Evolutionary conservation across 768 basidiomycete species (phyloP), one percentile per base, ranked within the genome.

Genomic region (Collybia mongolica): DNA sequence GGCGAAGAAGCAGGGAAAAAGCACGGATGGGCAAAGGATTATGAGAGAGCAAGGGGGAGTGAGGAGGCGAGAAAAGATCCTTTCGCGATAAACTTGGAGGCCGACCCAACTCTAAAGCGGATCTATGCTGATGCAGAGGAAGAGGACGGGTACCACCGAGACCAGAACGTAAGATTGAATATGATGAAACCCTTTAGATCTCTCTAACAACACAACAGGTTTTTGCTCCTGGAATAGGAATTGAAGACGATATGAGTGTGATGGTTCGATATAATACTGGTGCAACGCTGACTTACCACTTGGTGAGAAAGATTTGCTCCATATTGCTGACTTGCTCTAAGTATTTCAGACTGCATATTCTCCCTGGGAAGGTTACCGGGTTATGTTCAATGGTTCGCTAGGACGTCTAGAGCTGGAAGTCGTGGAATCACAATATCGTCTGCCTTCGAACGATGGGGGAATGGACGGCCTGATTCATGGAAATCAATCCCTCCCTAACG

Each of bases 171-270:
- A 48, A 49, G 70, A 12, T 12, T 32, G 3, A 32, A 32, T 3
- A 32, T 14, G 14, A 14, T 6, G 11, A 32, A 32, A 12, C 14
- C 11, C 7, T 6, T 32, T 3, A 15, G 22, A 38, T 8, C 15
- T 9, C 14, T 12, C n/a, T 20, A 22, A 18, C 7, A 5, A 7
- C 18, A n/a, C 14, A 5, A 2, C 43, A 73, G 71, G 69, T 72
- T 17, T 75, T 75, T 49, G 69, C 67, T 14, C 63, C 71, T 19
- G 68, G 62, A 2, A 71, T 74, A 44, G 72, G 68, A 6, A 79
- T 80, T 49, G 79, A 80, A 60, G 79, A 80, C 53, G 79, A 79
- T 54, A 76, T 79, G 72, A 65, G 71, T 41, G 67, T 79, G 5
- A 64, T 79, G 43, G 76, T 79, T 12, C 68, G 72, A 32, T 79